Evolutionary conservation across 176 grass and related monocot species (phyloP).

Genomic region (Oryza meyeriana): DNA sequence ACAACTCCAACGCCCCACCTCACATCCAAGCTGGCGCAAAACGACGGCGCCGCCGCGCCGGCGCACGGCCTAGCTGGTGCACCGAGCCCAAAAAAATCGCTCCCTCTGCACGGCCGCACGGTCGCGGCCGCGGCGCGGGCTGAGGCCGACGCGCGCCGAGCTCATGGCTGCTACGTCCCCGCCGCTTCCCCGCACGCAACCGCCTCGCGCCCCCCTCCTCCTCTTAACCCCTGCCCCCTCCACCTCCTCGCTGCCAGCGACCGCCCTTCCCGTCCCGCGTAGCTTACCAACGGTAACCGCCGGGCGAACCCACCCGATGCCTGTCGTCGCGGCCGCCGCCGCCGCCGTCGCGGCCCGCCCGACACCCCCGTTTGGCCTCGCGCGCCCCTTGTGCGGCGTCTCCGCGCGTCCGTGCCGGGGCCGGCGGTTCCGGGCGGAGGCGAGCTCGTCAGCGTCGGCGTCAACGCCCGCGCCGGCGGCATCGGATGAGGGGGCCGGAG

Average conservation of each 20-base stretch:
- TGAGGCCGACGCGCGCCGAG: slow-evolving; percentile 62
- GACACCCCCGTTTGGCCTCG: slow-evolving; percentile 3
- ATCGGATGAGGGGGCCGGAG: slow-evolving; percentile 28
- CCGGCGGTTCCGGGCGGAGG: slow-evolving; percentile 30
- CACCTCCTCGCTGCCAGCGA: neutral
- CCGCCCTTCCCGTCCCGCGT: neutral
- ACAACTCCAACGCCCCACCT: neutral
- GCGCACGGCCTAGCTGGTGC: slow-evolving; percentile 49
- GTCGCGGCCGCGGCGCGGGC: slow-evolving; percentile 31
- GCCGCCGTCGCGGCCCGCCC: slow-evolving; percentile 23
- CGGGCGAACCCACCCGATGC: neutral
- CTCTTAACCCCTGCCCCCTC: slow-evolving; percentile 9
- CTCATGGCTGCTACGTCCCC: slow-evolving; percentile 65
- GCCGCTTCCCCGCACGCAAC: slow-evolving; percentile 93
- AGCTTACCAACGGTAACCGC: neutral
- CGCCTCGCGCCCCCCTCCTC: slow-evolving; percentile 41
- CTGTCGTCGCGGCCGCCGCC: slow-evolving; percentile 46
- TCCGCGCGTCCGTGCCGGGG: slow-evolving; percentile 11
- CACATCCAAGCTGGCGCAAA: slow-evolving; percentile 12
- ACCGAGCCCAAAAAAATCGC: slow-evolving; percentile 34
- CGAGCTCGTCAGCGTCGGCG: slow-evolving; percentile 27
- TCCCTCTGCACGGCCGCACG: neutral
- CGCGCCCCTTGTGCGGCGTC: slow-evolving; percentile 9
- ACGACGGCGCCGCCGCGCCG: slow-evolving; percentile 6
- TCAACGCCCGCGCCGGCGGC: slow-evolving; percentile 4